These are phyloP conservation scores for Puccinia hordei DNA, from an alignment of 1,284 basidiomycete species.

Conservation along the genomic window DNA sequence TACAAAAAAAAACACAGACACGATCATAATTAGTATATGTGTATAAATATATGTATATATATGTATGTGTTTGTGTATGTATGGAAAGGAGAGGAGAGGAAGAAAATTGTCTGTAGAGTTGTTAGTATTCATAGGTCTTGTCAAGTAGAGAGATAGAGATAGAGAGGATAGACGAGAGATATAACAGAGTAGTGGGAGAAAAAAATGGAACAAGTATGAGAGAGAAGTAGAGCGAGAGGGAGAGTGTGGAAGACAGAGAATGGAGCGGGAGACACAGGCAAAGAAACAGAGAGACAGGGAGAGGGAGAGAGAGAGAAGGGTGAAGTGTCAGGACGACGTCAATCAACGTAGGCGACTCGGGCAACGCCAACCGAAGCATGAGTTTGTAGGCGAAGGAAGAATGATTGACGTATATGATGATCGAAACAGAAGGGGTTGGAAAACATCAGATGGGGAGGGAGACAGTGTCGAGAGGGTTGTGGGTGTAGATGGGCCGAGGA, in stretches of 20 bases:
- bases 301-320: neutral
- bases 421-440: neutral
- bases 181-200: neutral
- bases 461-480: neutral
- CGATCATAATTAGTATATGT: no score
- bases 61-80: no score
- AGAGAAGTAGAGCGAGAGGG: neutral
- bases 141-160: neutral
- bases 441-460: neutral
- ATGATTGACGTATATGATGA: no score
- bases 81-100: no score
- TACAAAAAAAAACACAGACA: no score
- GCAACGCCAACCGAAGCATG: neutral
- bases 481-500: neutral
- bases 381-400: neutral
- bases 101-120: no score
- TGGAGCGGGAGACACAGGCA: neutral
- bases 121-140: no score
- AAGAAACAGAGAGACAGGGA: neutral
- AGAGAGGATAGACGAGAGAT: neutral
- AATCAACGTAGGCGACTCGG: no score
- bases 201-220: neutral
- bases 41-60: no score
- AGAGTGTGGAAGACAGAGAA: no score
- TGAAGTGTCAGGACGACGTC: no score